phyloP scores from a whole-genome alignment of 192 early-diverging fungal species.

The Lobosporangium transversale region DNA sequence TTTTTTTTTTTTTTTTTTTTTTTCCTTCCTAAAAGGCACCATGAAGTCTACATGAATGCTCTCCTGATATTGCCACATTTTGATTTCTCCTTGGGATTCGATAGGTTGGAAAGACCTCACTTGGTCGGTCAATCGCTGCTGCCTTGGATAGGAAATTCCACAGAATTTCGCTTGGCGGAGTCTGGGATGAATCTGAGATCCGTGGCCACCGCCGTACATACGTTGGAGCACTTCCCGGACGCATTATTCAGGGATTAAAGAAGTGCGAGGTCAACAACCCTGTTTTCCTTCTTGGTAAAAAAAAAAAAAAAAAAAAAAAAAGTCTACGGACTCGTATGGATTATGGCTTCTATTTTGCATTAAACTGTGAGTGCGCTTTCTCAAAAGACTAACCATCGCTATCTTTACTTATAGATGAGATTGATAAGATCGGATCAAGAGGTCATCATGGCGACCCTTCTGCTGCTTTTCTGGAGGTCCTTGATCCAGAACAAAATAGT shows the following conservation, averaged over 20 bases:
- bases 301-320: not conserved
- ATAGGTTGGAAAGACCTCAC: slow-evolving; percentile 84
- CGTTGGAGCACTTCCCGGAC: slow-evolving; percentile 85
- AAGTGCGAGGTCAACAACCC: slow-evolving; percentile 82
- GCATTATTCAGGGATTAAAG: slow-evolving; percentile 78
- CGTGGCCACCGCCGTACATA: slow-evolving; percentile 89
- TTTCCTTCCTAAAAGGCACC: slow-evolving; percentile 3
- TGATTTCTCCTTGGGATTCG: not conserved
- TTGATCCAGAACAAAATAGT: slow-evolving; percentile 89
- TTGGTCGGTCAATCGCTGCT: slow-evolving; percentile 82
- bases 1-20: not conserved
- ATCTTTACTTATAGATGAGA: slow-evolving; percentile 68
- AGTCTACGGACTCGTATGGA: not conserved
- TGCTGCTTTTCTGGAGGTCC: slow-evolving; percentile 83
- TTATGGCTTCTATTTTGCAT: not conserved
- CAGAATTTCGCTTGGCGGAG: slow-evolving; percentile 84
- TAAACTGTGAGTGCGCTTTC: too few relatives aligned
- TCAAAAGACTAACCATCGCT: too few relatives aligned
- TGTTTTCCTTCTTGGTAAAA: slow-evolving; percentile 75
- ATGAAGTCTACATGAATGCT: too few relatives aligned
- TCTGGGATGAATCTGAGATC: slow-evolving; percentile 90
- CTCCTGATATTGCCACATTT: too few relatives aligned
- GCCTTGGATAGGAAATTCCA: slow-evolving; percentile 84
- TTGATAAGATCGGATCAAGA: slow-evolving; percentile 82
- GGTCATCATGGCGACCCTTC: slow-evolving; percentile 77